Evolutionary conservation across 768 basidiomycete genomes (phyloP).

Genomic region (Bullera alba): DNA sequence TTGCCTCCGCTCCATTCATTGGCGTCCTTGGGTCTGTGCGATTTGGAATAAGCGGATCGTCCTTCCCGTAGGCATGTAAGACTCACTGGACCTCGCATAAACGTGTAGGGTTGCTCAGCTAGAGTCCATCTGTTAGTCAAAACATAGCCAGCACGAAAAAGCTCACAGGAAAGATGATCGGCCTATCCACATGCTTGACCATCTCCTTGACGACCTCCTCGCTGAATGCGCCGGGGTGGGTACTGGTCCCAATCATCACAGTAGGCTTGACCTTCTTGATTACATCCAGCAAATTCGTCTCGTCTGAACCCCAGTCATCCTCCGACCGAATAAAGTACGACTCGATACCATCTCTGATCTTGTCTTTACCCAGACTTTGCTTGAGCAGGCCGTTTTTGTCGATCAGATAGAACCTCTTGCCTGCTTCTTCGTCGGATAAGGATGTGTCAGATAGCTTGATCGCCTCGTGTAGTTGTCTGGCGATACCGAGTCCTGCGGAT

Average conservation of each 20-base stretch:
- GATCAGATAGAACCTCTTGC: conserved; percentile 62
- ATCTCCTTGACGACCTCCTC: conserved; percentile 58
- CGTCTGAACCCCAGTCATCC: conserved; percentile 52
- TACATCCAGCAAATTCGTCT: conserved; percentile 56
- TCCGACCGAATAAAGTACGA: conserved; percentile 53
- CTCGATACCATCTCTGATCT: conserved; percentile 50
- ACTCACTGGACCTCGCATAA: conserved; percentile 55
- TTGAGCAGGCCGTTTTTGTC: conserved; percentile 63
- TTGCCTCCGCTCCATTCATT: conserved; percentile 65
- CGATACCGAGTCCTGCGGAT: conserved; percentile 64
- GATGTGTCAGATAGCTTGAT: conserved; percentile 52
- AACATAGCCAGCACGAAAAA: neutral
- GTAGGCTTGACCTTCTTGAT: conserved; percentile 70
- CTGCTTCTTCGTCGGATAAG: conserved; percentile 56
- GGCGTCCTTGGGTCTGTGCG: conserved; percentile 28
- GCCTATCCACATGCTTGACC: conserved; percentile 62
- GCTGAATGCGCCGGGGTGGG: conserved; percentile 67
- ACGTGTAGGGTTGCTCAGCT: conserved; percentile 68
- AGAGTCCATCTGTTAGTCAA: neutral
- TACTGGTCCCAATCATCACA: conserved; percentile 76
- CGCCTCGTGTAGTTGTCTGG: conserved; percentile 65
- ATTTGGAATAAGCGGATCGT: neutral
- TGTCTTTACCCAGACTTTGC: conserved; percentile 48
- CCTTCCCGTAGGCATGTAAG: neutral
- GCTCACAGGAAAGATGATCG: conserved; percentile 64